phyloP scores from a whole-genome alignment of 2,329 filamentous ascomycete genomes.

The Amphichorda felina region DNA sequence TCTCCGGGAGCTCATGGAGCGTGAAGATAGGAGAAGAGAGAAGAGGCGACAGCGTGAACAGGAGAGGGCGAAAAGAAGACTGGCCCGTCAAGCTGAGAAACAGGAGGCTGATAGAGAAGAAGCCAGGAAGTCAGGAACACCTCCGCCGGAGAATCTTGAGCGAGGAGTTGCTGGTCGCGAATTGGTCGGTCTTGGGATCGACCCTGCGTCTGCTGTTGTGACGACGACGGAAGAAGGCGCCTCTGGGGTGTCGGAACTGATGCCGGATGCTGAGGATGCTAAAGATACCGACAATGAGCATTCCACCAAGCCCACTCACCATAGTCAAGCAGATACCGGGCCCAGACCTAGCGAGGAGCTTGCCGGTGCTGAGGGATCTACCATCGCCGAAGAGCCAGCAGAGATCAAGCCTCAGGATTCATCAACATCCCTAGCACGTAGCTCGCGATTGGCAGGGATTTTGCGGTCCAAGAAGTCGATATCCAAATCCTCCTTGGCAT shows the following conservation, averaged over 20 bases:
- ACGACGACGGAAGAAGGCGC: constrained; percentile 40
- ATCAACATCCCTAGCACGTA: constrained; percentile 10
- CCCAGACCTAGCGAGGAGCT: constrained; percentile 5
- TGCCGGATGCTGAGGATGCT: constrained; percentile 11
- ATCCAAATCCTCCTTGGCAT: constrained; percentile 35
- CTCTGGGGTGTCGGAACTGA: constrained; percentile 10
- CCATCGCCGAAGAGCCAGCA: background rate
- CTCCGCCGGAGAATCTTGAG: constrained; percentile 44
- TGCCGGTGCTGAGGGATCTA: constrained; percentile 1
- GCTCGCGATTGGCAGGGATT: constrained; percentile 21
- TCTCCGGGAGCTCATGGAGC: constrained; percentile 78
- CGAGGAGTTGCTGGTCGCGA: constrained; percentile 50
- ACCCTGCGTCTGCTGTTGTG: constrained; percentile 40
- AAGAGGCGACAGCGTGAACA: constrained; percentile 58
- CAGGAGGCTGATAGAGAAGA: constrained; percentile 47
- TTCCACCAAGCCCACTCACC: too few species aligned
- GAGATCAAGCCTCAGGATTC: constrained; percentile 3
- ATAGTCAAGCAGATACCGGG: too few species aligned
- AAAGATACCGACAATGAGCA: constrained; percentile 9
- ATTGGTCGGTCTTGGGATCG: constrained; percentile 41
- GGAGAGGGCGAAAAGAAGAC: constrained; percentile 51
- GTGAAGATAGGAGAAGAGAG: constrained; percentile 71
- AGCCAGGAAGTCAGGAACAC: constrained; percentile 35
- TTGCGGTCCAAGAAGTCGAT: constrained; percentile 33
- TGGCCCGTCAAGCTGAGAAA: constrained; percentile 57